A percentile compares a stretch with the other conserved stretches of the same genome.
phyloP scores from a whole-genome alignment of 2,329 filamentous ascomycete genomes.

The Curvularia spicifera region DNA sequence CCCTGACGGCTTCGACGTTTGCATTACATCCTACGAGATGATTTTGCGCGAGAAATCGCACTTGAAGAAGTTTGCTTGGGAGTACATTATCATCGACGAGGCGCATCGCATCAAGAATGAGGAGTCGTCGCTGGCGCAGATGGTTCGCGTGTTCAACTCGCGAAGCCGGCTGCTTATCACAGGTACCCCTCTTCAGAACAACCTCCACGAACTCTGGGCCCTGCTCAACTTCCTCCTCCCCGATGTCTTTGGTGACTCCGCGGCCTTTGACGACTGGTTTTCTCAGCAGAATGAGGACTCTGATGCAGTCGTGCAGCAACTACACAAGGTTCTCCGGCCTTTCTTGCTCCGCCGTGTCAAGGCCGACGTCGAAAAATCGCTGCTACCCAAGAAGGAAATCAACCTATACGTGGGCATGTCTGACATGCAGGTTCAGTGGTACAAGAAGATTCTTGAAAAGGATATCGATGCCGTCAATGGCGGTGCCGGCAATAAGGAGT shows the following conservation, averaged over 20 bases:
- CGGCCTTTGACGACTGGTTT: conserved; percentile 98
- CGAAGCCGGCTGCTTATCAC: conserved; percentile 95
- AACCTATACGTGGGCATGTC: conserved; percentile 98
- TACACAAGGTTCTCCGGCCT: conserved; percentile 89
- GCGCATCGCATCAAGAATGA: conserved; percentile 99
- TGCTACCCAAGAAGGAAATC: conserved; percentile 95
- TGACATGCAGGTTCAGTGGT: conserved; percentile 99
- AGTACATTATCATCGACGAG: conserved; percentile 99
- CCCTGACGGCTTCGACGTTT: conserved; percentile 95
- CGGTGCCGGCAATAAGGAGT: conserved; percentile 93
- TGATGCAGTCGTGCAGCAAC: conserved; percentile 92
- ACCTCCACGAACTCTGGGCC: conserved; percentile 96
- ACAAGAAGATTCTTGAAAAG: conserved; percentile 98
- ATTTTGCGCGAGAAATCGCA: conserved; percentile 93
- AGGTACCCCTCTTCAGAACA: conserved; percentile 96
- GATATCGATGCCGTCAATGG: conserved; percentile 99
- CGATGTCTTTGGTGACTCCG: conserved; percentile 95
- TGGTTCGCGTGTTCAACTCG: conserved; percentile 95
- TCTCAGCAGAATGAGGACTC: conserved; percentile 88
- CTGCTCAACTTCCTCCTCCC: conserved; percentile 97
- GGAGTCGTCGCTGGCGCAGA: conserved; percentile 93
- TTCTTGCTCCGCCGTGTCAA: conserved; percentile 97
- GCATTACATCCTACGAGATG: conserved; percentile 99
- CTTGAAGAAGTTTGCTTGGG: conserved; percentile 97
- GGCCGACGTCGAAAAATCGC: conserved; percentile 95